Evolutionary conservation across 805 yeast genomes (phyloP), one percentile per base, ranked within the genome.

Genomic region (Candida easanensis): DNA sequence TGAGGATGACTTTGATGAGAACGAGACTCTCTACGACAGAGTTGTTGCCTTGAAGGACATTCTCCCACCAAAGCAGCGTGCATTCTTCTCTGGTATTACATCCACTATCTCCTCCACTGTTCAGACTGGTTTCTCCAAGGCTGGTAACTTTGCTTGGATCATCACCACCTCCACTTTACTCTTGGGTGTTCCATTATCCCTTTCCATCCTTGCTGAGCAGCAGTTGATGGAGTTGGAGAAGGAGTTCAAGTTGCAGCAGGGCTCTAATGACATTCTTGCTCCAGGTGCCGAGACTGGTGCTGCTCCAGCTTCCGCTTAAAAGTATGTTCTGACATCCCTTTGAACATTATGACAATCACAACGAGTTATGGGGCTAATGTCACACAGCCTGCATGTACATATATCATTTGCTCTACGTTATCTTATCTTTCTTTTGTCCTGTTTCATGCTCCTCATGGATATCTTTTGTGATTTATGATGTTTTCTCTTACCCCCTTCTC

Each of bases 191-290:
- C 99, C 99, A 51, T 76, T 88, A 56, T 82, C 96, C 8, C 73
- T 93, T 57, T 84, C 96, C 41, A 86, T 93, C 56, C 74, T 93
- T 58, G 82, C 89, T 48, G 97, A 91, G 71, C 95, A 89, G 63
- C 97, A 91, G 72, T 77, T 90, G 64, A 80, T 83, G 62, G 97
- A 90, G 71, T 77, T 88, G 83, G 97, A 90, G 73, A 88, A 86
- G 72, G 93, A 89, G 63, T 82, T 88, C 76, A 80, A 84, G 45
- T 70, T 84, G 60, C 91, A 84, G 65, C 84, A 82, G 64, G 82
- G 84, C 49, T 84, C 89, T 20, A 82, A 79, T 58, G 89, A 82
- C 46, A 77, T 84, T 36, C 69, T 85, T 57, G 84, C 88, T 33
- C 81, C 84, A 49, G 85, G 86, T 49, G 74, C 81, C 33, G 79